Evolutionary conservation across 1,284 basidiomycete genomes (phyloP).

Genomic region (Ceratobasidium sp.): DNA sequence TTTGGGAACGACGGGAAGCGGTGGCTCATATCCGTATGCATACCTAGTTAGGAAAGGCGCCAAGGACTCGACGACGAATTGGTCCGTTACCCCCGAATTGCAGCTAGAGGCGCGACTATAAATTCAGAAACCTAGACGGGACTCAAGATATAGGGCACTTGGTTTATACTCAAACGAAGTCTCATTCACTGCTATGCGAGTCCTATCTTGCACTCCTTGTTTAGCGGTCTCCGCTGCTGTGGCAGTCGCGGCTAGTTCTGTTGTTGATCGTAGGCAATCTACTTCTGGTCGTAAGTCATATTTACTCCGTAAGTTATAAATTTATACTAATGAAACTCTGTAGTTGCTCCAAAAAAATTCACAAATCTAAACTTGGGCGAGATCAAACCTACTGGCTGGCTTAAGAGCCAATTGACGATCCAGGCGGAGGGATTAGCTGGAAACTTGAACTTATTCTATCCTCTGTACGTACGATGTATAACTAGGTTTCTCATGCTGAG

Average conservation of each 20-base stretch:
- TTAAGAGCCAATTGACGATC: slow-evolving; percentile 30
- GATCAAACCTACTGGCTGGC: slow-evolving; percentile 42
- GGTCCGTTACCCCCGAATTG: background rate
- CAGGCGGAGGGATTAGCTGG: slow-evolving; percentile 38
- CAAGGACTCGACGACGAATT: background rate
- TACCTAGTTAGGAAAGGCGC: background rate
- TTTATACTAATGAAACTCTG: too few species aligned
- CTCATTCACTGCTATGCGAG: background rate
- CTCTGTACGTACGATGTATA: slow-evolving; percentile 11
- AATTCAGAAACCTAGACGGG: too few species aligned
- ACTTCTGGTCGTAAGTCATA: slow-evolving; percentile 15
- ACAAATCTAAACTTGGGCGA: slow-evolving; percentile 32
- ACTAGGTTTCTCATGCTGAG: background rate
- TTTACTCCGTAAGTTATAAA: too few species aligned
- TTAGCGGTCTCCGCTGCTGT: background rate
- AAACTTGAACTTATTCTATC: slow-evolving; percentile 37
- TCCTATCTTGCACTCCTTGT: background rate
- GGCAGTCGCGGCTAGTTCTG: background rate
- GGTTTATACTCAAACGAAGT: background rate
- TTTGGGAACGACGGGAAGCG: background rate
- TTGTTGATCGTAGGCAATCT: background rate
- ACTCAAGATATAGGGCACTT: background rate
- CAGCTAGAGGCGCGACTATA: background rate
- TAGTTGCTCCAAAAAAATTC: slow-evolving; percentile 32
- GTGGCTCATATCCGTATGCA: background rate